phyloP scores from a whole-genome alignment of 345 rosid species.

The Linum lewisii region DNA sequence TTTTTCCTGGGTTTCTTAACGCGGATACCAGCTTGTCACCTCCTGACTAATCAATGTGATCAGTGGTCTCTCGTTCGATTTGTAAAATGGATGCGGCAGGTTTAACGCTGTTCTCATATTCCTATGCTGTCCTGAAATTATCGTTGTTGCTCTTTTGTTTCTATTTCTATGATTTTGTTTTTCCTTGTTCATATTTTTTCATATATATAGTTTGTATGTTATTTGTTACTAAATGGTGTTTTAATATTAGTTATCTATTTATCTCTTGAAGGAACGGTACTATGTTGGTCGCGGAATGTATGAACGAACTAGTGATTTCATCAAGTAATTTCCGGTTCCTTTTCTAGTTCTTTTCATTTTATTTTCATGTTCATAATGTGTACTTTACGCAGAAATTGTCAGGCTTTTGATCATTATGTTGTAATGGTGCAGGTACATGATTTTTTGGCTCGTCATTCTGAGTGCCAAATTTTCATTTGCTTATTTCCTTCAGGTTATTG shows the following conservation, averaged over 20 bases:
- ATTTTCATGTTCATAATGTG: neutral
- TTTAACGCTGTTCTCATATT: slow-evolving; percentile 18
- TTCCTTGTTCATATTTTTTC: neutral
- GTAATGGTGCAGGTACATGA: slow-evolving; percentile 58
- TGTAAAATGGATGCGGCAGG: slow-evolving; percentile 98
- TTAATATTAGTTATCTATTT: slow-evolving; percentile 8
- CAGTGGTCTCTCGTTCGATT: slow-evolving; percentile 67
- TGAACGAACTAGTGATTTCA: slow-evolving; percentile 76
- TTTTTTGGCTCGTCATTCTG: slow-evolving; percentile 81
- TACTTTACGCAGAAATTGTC: neutral
- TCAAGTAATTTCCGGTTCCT: slow-evolving; percentile 45
- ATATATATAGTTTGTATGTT: neutral
- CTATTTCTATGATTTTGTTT: slow-evolving; percentile 3
- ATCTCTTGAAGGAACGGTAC: slow-evolving; percentile 61
- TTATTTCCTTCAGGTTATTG: slow-evolving; percentile 71
- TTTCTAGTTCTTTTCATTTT: slow-evolving; percentile 1
- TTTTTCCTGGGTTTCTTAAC: slow-evolving; percentile 72
- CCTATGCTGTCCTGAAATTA: neutral
- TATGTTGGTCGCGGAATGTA: slow-evolving; percentile 98
- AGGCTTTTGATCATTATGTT: neutral
- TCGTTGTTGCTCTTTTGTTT: neutral
- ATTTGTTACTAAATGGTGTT: slow-evolving; percentile 6
- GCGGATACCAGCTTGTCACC: slow-evolving; percentile 84
- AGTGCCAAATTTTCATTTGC: slow-evolving; percentile 81
- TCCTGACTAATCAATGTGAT: slow-evolving; percentile 69